Conservation (phyloP, 768 basidiomycete genomes). For the Leccinum aurantiacum region DNA sequence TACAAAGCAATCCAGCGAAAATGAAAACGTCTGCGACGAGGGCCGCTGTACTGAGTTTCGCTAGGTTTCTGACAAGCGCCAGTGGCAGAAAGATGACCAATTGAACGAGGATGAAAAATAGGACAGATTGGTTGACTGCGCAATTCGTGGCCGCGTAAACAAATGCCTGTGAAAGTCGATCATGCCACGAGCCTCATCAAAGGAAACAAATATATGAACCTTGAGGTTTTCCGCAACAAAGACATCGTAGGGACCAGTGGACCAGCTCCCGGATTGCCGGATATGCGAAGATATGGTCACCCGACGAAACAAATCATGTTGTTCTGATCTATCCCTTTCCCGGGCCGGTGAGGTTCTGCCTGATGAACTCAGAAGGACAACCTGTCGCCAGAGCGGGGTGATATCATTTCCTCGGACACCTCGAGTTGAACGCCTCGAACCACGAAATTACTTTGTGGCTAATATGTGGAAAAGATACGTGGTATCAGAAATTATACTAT, state of each 20-base stretch:
- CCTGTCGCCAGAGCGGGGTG: too few relatives aligned
- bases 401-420: too few relatives aligned
- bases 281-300: too few relatives aligned
- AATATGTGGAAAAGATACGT: too few relatives aligned
- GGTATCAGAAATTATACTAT: too few relatives aligned
- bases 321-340: too few relatives aligned
- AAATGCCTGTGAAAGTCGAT: conserved; percentile 60
- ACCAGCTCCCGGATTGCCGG: too few relatives aligned
- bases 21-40: conserved; percentile 96
- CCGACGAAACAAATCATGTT: too few relatives aligned
- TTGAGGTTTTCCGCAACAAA: conserved; percentile 92
- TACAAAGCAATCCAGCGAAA: conserved; percentile 81
- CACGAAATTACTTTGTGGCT: too few relatives aligned
- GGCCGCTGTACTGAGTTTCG: conserved; percentile 89
- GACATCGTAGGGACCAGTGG: conserved; percentile 30
- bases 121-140: conserved; percentile 59
- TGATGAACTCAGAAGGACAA: too few relatives aligned
- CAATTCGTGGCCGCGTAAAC: conserved; percentile 80
- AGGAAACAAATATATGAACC: conserved; percentile 27
- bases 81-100: conserved; percentile 86
- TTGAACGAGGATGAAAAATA: conserved; percentile 82
- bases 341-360: too few relatives aligned
- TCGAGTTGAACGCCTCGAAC: too few relatives aligned
- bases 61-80: conserved; percentile 88
- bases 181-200: background rate